These are phyloP conservation scores for Huiozyma naganishii DNA, from an alignment of 805 yeast species.

Conservation along the genomic window DNA sequence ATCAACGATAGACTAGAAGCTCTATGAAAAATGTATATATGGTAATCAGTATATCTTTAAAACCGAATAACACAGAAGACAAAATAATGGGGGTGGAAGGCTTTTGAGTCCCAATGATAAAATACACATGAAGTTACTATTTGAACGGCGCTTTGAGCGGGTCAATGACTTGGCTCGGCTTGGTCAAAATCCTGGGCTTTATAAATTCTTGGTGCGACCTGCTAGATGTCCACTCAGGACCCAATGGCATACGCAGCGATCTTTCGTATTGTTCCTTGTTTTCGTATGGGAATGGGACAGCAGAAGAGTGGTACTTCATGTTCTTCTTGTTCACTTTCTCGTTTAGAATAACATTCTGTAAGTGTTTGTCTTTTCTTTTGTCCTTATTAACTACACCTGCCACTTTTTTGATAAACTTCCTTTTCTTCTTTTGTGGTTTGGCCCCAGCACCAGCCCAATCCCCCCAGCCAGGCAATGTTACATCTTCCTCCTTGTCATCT, in stretches of 20 bases:
- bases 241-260: constrained; percentile 88
- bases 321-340: constrained; percentile 79
- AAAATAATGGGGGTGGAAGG: neutral
- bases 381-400: constrained; percentile 66
- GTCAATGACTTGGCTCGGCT: constrained; percentile 82
- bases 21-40: constrained; percentile 33
- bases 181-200: constrained; percentile 78
- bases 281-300: constrained; percentile 94
- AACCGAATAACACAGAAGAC: neutral
- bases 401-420: constrained; percentile 56
- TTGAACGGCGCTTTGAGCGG: constrained; percentile 84
- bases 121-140: constrained; percentile 3
- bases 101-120: neutral
- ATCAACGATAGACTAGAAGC: constrained; percentile 93
- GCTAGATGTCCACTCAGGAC: constrained; percentile 91
- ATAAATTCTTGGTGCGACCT: constrained; percentile 78
- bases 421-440: constrained; percentile 37
- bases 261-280: constrained; percentile 91
- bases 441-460: constrained; percentile 78
- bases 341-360: constrained; percentile 78
- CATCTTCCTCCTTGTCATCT: constrained; percentile 77
- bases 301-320: constrained; percentile 71
- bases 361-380: constrained; percentile 66
- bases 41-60: neutral
- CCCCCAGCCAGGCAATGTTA: constrained; percentile 95